Base-by-base conservation (phyloP, 768 basidiomycete species). In the Termitomyces sp. region DNA sequence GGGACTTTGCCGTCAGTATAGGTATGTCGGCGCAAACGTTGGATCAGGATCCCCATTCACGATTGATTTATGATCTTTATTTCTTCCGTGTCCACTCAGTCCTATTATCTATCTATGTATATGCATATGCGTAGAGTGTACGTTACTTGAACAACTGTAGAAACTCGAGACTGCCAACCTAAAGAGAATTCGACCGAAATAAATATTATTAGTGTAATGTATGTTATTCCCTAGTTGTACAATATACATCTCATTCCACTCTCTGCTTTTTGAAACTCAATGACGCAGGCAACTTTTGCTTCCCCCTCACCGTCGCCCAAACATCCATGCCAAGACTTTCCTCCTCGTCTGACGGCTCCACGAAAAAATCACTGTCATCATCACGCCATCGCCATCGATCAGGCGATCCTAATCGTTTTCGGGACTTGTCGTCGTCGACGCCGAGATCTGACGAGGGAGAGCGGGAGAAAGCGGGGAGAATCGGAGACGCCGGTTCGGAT, bases 61-160 rank as follows among this genome's bases (percentile, higher is more conserved):
- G 32, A 34, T 54, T 24, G 6, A 14, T 60, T 57, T 31, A 43
- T 29, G 37, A 39, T 60, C 32, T 53, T 60, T 57, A 53, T 60
- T 46, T 22, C 26, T 26, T 55, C n/a, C n/a, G n/a, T n/a, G n/a
- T n/a, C n/a, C n/a, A n/a, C n/a, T n/a, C n/a, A n/a, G n/a, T n/a
- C n/a, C n/a, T n/a, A n/a, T n/a, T n/a, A n/a, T n/a, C n/a, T n/a
- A n/a, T n/a, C n/a, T n/a, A n/a, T n/a, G n/a, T n/a, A n/a, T n/a
- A n/a, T n/a, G n/a, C n/a, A n/a, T n/a, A n/a, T 36, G 8, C 47
- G 47, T 61, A 61, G 60, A 61, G 24, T 61, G 60, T 61, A 61
- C 46, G 42, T 56, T 61, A 61, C 57, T 47, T 58, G 43, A 54
- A 41, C 5, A 42, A 26, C 16, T 59, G 57, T 61, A 61, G 60